Percentiles rank a stretch among this genome's conserved stretches.
Conservation (phyloP, 192 early-diverging fungal species). For the Lunasporangiospora selenospora region DNA sequence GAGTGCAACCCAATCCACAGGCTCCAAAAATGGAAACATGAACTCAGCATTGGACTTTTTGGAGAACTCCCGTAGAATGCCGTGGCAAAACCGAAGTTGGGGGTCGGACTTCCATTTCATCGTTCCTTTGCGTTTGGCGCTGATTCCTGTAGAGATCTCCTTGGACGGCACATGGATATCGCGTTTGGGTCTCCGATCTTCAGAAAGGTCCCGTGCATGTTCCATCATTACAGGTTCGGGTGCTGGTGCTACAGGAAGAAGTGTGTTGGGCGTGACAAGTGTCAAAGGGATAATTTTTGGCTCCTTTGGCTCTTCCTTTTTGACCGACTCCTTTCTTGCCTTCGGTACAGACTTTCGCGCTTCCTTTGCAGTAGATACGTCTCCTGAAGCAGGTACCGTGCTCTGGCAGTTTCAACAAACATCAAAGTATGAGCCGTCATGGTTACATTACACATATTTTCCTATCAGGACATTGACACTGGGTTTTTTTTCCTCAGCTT, state of each 20-base stretch:
- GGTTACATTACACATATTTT: no score
- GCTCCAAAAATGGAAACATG: constrained; percentile 76
- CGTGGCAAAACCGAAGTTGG: constrained; percentile 69
- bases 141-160: constrained; percentile 27
- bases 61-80: constrained; percentile 68
- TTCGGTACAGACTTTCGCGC: no score
- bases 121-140: constrained; percentile 13
- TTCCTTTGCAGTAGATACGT: no score
- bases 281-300: no score
- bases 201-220: not conserved
- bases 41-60: constrained; percentile 73
- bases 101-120: constrained; percentile 55
- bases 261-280: no score
- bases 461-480: no score
- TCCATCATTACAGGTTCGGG: not conserved
- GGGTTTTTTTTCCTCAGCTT: no score
- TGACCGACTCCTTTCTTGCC: constrained; percentile 28
- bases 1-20: constrained; percentile 87
- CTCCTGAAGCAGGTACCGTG: no score
- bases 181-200: constrained; percentile 71
- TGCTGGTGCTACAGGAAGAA: no score
- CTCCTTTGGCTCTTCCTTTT: constrained; percentile 37
- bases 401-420: no score
- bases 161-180: constrained; percentile 67
- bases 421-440: no score